A percentile compares a stretch with the other conserved stretches of the same genome.
phyloP scores from a whole-genome alignment of 306 rosid genomes.

The Cicer judaicum region DNA sequence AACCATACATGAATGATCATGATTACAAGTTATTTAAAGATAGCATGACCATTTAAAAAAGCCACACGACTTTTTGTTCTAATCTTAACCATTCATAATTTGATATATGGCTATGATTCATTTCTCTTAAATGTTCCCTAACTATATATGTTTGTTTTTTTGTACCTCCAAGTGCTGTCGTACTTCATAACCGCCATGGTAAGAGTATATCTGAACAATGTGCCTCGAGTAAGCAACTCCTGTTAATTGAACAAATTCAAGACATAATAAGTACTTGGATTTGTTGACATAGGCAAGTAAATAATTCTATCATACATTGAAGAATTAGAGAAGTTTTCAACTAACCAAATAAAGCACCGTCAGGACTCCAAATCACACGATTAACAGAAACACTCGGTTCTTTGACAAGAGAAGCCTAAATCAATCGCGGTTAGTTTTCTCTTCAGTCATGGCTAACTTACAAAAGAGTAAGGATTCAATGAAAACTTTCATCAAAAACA shows the following conservation, averaged over 20 bases:
- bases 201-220: slow-evolving; percentile 94
- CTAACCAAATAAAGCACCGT: slow-evolving; percentile 91
- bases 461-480: slow-evolving; percentile 3
- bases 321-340: slow-evolving; percentile 36
- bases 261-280: slow-evolving; percentile 17
- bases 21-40: too few relatives aligned
- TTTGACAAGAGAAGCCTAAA: slow-evolving; percentile 91
- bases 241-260: slow-evolving; percentile 44
- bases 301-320: slow-evolving; percentile 28
- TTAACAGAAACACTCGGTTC: slow-evolving; percentile 94
- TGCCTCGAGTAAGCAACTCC: slow-evolving; percentile 98
- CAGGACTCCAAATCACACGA: slow-evolving; percentile 99
- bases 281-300: slow-evolving; percentile 21
- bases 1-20: too few relatives aligned
- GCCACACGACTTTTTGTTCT: too few relatives aligned
- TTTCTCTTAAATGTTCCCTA: too few relatives aligned
- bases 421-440: slow-evolving; percentile 40
- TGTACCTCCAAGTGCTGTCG: slow-evolving; percentile 87
- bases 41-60: too few relatives aligned
- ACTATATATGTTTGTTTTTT: too few relatives aligned
- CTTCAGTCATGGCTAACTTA: slow-evolving; percentile 34
- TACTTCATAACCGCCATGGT: slow-evolving; percentile 71
- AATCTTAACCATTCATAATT: too few relatives aligned
- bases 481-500: slow-evolving; percentile 22
- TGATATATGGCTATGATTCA: too few relatives aligned